Evolutionary conservation across 2,329 filamentous ascomycete genomes (phyloP).

Genomic region (Scortechinia acanthostroma): DNA sequence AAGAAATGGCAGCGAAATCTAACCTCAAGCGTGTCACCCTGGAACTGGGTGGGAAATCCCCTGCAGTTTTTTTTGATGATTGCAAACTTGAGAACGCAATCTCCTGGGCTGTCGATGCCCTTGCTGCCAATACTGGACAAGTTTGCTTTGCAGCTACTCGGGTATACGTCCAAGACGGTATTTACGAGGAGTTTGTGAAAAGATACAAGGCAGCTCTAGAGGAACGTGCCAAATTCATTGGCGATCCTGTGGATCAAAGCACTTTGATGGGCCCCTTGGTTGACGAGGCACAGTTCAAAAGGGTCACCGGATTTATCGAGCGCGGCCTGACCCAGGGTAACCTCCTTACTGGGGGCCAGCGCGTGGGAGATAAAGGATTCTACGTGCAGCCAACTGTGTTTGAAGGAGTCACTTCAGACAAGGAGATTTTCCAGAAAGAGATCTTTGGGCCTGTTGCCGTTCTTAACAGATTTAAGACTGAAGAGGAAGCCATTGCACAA

Average conservation of each 20-base stretch:
- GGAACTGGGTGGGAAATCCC: constrained; percentile 66
- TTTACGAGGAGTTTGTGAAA: constrained; percentile 54
- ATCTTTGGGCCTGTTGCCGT: constrained; percentile 51
- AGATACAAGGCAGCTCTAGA: constrained; percentile 52
- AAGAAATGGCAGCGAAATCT: constrained; percentile 48
- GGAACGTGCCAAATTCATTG: constrained; percentile 42
- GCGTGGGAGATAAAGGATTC: constrained; percentile 26
- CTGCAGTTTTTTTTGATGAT: constrained; percentile 58
- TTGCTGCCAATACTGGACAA: constrained; percentile 69
- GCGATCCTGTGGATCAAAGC: constrained; percentile 47
- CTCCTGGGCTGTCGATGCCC: constrained; percentile 20
- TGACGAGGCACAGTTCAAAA: constrained; percentile 36
- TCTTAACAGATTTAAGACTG: constrained; percentile 44
- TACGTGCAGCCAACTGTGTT: constrained; percentile 38
- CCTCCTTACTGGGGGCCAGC: constrained; percentile 22
- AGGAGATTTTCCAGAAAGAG: constrained; percentile 40
- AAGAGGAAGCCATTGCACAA: constrained; percentile 42
- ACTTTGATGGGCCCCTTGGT: constrained; percentile 53
- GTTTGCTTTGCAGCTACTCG: constrained; percentile 70
- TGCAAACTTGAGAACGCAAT: constrained; percentile 55
- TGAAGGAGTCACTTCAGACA: constrained; percentile 26
- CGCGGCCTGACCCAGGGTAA: constrained; percentile 25
- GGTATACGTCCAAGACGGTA: constrained; percentile 56
- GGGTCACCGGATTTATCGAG: constrained; percentile 34
- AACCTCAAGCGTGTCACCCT: constrained; percentile 68